Evolutionary conservation across 805 yeast species (phyloP).

Genomic region (Candida berthetii): DNA sequence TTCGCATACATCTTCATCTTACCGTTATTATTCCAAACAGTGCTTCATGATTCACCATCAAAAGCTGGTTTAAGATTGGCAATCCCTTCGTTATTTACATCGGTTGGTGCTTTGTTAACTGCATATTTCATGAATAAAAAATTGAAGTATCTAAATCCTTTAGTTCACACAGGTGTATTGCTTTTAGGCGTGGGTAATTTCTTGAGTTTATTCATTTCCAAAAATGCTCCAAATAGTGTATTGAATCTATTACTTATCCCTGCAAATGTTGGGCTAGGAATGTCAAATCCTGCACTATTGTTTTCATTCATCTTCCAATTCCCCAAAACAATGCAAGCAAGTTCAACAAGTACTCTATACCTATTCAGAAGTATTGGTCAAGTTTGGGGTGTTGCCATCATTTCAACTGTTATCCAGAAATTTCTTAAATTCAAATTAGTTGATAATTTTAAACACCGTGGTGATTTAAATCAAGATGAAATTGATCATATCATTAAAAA

Average conservation of each 20-base stretch:
- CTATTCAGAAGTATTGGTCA: slow-evolving; percentile 61
- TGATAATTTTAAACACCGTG: slow-evolving; percentile 4
- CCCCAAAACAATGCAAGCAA: slow-evolving; percentile 54
- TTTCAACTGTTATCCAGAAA: slow-evolving; percentile 9
- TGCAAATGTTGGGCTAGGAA: slow-evolving; percentile 46
- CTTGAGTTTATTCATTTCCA: slow-evolving; percentile 32
- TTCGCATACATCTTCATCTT: slow-evolving; percentile 34
- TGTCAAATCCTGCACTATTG: slow-evolving; percentile 54
- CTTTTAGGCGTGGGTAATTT: slow-evolving; percentile 31
- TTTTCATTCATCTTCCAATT: slow-evolving; percentile 65
- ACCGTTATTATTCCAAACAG: slow-evolving; percentile 36
- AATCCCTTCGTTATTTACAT: slow-evolving; percentile 34
- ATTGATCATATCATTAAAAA: slow-evolving; percentile 6
- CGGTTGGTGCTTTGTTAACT: slow-evolving; percentile 35
- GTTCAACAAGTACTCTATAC: slow-evolving; percentile 58
- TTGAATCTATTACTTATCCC: slow-evolving; percentile 35
- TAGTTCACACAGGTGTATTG: slow-evolving; percentile 27
- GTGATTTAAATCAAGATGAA: slow-evolving; percentile 1
- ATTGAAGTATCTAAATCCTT: slow-evolving; percentile 16
- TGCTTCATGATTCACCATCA: slow-evolving; percentile 32
- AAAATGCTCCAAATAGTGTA: slow-evolving; percentile 22
- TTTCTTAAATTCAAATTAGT: slow-evolving; percentile 4
- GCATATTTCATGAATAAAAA: slow-evolving; percentile 31
- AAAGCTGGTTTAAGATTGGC: slow-evolving; percentile 34
- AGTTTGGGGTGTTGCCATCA: slow-evolving; percentile 53